Conservation (phyloP, 2,329 filamentous ascomycete genomes). For the Fusarium goolgardi region DNA sequence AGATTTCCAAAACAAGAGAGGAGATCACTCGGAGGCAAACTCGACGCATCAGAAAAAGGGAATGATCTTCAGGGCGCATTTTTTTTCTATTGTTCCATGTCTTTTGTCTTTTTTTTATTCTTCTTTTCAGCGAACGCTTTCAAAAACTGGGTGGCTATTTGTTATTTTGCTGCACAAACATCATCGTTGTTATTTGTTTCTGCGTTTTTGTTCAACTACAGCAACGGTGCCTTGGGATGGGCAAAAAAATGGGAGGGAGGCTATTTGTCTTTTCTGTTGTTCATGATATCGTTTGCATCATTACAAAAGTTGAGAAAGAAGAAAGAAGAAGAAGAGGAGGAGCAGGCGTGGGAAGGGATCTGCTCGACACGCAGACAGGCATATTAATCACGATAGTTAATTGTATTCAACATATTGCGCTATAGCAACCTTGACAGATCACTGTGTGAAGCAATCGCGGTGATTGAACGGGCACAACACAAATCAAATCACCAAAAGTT, state of each 20-base stretch:
- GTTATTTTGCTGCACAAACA: constrained; percentile 19
- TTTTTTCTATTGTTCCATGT: constrained; percentile 4
- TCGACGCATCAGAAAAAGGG: constrained; percentile 30
- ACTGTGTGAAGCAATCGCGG: background rate
- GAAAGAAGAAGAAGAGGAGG: no score
- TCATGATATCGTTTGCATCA: constrained; percentile 5
- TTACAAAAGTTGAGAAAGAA: constrained; percentile 19
- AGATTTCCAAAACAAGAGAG: constrained; percentile 23
- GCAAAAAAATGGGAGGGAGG: constrained; percentile 33
- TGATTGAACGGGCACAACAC: background rate
- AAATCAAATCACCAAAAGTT: background rate
- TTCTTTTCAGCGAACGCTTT: constrained; percentile 20
- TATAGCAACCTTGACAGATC: background rate
- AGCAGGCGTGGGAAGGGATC: background rate
- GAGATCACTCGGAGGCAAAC: constrained; percentile 26
- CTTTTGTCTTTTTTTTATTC: constrained; percentile 4
- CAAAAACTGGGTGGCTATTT: constrained; percentile 38
- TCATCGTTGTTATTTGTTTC: constrained; percentile 15
- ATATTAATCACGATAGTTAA: constrained; percentile 27
- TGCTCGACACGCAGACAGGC: background rate
- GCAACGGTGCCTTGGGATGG: constrained; percentile 28
- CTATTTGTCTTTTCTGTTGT: constrained; percentile 18
- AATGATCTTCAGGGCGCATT: constrained; percentile 37
- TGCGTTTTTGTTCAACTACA: constrained; percentile 1
- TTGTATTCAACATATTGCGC: constrained; percentile 31